Percentiles rank a stretch among this genome's conserved stretches.
Evolutionary conservation across 176 grass and related monocot genomes (phyloP).

Genomic region (Panicum miliaceum): DNA sequence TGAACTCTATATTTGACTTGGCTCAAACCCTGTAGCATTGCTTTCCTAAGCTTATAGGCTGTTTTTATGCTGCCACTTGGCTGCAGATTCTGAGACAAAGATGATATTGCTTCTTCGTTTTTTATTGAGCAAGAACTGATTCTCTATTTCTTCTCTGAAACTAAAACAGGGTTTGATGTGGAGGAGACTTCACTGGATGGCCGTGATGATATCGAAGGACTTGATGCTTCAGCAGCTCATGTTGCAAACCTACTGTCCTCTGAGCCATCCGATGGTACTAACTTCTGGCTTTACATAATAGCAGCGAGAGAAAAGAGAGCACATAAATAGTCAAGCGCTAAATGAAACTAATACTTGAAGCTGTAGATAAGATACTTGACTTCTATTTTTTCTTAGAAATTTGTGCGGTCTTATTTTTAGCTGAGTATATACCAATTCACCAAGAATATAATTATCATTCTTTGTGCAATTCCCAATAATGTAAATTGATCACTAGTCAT

Average conservation of each 20-base stretch:
- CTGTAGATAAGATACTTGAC: neutral
- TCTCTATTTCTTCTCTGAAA: constrained; percentile 19
- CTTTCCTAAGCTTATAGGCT: constrained; percentile 31
- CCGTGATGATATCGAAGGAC: constrained; percentile 77
- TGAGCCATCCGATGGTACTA: constrained; percentile 85
- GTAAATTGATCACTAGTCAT: neutral
- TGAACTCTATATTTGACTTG: constrained; percentile 22
- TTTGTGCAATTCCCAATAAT: neutral
- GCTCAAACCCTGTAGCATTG: constrained; percentile 22
- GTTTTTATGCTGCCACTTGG: constrained; percentile 33
- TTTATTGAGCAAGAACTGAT: neutral
- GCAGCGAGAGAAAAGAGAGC: neutral
- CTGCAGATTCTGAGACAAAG: constrained; percentile 31
- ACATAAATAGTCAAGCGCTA: neutral
- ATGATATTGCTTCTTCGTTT: neutral
- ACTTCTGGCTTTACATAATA: neutral
- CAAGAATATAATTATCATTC: neutral
- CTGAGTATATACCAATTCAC: neutral
- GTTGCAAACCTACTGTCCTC: constrained; percentile 84
- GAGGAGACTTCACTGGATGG: constrained; percentile 78
- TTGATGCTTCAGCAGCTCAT: constrained; percentile 80
- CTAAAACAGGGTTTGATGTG: constrained; percentile 81
- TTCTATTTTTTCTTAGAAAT: neutral
- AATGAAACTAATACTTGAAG: neutral
- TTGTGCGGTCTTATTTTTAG: neutral